Percentiles rank a stretch among this genome's conserved stretches.
These are phyloP conservation scores for Gossypium gossypioides DNA, from an alignment of 441 rosid genomes.

Conservation along the genomic window DNA sequence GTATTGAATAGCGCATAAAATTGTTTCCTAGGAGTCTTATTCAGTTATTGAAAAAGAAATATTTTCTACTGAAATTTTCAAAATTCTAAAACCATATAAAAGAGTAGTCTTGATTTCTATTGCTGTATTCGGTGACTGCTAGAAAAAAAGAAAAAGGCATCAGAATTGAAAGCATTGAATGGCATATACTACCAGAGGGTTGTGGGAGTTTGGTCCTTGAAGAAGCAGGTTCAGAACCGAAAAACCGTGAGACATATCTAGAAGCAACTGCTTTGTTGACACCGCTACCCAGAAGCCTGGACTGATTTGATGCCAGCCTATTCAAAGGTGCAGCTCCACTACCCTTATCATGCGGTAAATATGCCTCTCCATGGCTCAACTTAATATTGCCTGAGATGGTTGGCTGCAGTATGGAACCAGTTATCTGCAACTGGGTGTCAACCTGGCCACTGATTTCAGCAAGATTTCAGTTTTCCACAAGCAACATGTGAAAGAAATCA, in stretches of 20 bases:
- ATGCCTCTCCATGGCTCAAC: conserved; percentile 97
- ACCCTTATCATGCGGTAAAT: conserved; percentile 94
- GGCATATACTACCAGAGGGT: conserved; percentile 42
- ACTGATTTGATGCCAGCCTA: conserved; percentile 64
- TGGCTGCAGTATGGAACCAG: conserved; percentile 96
- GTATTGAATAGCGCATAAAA: background rate
- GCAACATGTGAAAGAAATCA: conserved; percentile 7
- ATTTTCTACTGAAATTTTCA: background rate
- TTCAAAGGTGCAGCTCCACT: conserved; percentile 64
- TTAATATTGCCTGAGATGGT: conserved; percentile 85
- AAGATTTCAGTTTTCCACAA: conserved; percentile 21
- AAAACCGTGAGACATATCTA: conserved; percentile 72
- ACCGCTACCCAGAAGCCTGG: conserved; percentile 57
- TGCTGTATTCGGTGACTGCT: background rate
- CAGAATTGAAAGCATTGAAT: background rate
- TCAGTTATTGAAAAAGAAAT: background rate
- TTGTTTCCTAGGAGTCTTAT: background rate
- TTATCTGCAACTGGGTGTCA: conserved; percentile 81
- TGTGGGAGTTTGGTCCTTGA: conserved; percentile 52
- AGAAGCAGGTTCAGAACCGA: conserved; percentile 57
- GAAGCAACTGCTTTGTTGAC: conserved; percentile 76
- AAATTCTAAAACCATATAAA: background rate
- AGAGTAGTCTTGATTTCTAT: background rate
- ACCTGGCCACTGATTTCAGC: conserved; percentile 85
- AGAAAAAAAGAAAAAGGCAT: background rate